Conservation (phyloP, 228 moss, liverwort and hornwort species). For the Sphagnum magellanicum region DNA sequence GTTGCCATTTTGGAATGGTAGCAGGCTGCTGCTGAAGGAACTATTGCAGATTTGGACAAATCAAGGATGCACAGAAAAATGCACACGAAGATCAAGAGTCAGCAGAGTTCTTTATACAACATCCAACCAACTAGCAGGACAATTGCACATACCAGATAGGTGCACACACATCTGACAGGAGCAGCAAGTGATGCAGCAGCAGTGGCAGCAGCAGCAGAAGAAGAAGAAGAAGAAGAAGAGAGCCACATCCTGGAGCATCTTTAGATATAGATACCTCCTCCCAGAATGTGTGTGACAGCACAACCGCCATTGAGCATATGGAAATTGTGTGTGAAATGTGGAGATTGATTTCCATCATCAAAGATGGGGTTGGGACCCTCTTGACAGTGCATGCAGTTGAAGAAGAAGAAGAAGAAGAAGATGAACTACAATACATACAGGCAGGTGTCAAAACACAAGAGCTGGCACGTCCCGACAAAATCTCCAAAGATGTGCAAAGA, state of each 20-base stretch:
- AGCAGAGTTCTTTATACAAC: conserved; percentile 36
- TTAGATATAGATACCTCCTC: conserved; percentile 99
- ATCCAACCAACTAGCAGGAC: conserved; percentile 14
- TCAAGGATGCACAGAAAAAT: conserved; percentile 56
- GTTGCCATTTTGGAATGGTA: too few relatives aligned
- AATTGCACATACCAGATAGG: conserved; percentile 27
- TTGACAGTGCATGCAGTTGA: conserved; percentile 87
- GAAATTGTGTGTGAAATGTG: conserved; percentile 57
- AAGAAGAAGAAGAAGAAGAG: conserved; percentile 8
- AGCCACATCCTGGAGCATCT: conserved; percentile 89
- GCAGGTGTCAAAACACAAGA: conserved; percentile 37
- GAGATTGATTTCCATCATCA: conserved; percentile 75
- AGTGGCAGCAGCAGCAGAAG: conserved; percentile 33
- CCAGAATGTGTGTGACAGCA: conserved; percentile 79
- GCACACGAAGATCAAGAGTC: conserved; percentile 20
- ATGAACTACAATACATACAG: too few relatives aligned
- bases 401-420: conserved; percentile 48
- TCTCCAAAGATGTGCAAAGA: conserved; percentile 58
- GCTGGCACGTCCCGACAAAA: conserved; percentile 49
- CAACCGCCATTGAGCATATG: conserved; percentile 49
- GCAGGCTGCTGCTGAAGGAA: conserved; percentile 72
- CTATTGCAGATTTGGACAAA: conserved; percentile 58
- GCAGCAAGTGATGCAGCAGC: conserved; percentile 41
- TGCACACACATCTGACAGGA: background rate
- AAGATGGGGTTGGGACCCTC: conserved; percentile 21